Evolutionary conservation across 352 stramenopile genomes (phyloP), one percentile per base, ranked within the genome.

Genomic region (Phytopythium ostracodes): DNA sequence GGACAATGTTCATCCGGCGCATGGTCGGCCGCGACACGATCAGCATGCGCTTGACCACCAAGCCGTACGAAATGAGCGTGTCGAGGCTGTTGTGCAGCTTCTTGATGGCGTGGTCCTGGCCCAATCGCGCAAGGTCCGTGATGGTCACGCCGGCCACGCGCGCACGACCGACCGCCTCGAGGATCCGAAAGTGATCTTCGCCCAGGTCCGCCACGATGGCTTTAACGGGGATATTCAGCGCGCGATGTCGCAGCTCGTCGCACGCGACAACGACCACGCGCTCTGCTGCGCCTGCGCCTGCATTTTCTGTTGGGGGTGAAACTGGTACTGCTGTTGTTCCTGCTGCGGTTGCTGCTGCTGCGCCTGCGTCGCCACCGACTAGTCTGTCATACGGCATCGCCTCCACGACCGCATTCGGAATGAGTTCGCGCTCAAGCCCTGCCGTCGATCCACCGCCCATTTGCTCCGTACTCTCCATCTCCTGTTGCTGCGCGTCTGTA

Each of bases 11-110:
- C 47, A 94, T 65, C 6, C 82, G 79, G 0, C 79, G 66, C 77
- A 91, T 91, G 0, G 59, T 56, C 33, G 82, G 82, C 22, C 68
- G 70, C 2, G 71, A 63, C 42, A 91, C 82, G 60, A 94, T 89
- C 75, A 94, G 81, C 73, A 92, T 89, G 65, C 84, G 68, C 71
- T 94, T 94, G 43, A 92, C 77, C 38, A 94, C 81, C 27, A 94
- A 58, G 31, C 73, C 74, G 66, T 91, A 88, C 54, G 84, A 94
- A 15, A 94, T 74, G 4, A 94, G 68, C 64, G 77, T 91, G 60
- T 94, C 84, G 22, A 94, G 72, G 25, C 66, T 83, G 55, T 83
- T 92, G 68, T 94, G 84, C 61, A 91, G 60, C 40, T 79, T 71
- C 68, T 94, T 94, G 38, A 94, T 78, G 4, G 77, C 81, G 4